A percentile compares a stretch with the other conserved stretches of the same genome.
These are phyloP conservation scores for Penicillium taxi DNA, from an alignment of 495 filamentous ascomycete species.

Conservation along the genomic window DNA sequence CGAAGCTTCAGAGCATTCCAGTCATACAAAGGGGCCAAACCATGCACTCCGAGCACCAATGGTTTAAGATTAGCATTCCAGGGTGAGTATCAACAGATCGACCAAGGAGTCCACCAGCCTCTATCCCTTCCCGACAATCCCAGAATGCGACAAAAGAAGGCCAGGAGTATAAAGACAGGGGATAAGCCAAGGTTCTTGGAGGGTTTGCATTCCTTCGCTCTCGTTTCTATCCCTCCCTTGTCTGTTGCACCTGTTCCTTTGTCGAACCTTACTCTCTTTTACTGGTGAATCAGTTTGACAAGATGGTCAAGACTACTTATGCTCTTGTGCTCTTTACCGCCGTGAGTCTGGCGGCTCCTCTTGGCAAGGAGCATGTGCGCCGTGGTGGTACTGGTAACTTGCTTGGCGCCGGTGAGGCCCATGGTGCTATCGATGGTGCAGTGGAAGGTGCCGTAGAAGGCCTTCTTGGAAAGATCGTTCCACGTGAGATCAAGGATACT, in stretches of 20 bases:
- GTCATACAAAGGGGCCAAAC: conserved; percentile 4
- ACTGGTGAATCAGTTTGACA: conserved; percentile 3
- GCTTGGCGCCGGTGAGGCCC: conserved; percentile 13
- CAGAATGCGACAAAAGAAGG: conserved; percentile 16
- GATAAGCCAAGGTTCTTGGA: conserved; percentile 4
- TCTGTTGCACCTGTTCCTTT: conserved; percentile 2
- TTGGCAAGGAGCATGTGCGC: conserved; percentile 6
- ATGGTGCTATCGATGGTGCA: conserved; percentile 7
- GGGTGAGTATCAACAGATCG: neutral
- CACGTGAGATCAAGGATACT: neutral
- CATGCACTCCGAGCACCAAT: conserved; percentile 5
- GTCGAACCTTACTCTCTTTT: conserved; percentile 21
- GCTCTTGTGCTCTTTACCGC: conserved; percentile 20
- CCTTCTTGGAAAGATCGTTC: conserved; percentile 2
- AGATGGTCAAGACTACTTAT: conserved; percentile 23
- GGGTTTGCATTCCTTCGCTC: conserved; percentile 16
- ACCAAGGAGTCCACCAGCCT: no score
- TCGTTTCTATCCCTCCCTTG: conserved; percentile 11
- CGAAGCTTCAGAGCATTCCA: conserved; percentile 21
- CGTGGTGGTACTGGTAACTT: conserved; percentile 13
- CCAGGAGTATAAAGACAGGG: conserved; percentile 9
- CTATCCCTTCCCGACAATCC: conserved; percentile 17
- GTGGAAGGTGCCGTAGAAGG: conserved; percentile 7
- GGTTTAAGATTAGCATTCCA: conserved; percentile 12
- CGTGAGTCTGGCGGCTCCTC: conserved; percentile 18